Conservation (phyloP, 192 early-diverging fungal genomes). For the Martensiomyces pterosporus region DNA sequence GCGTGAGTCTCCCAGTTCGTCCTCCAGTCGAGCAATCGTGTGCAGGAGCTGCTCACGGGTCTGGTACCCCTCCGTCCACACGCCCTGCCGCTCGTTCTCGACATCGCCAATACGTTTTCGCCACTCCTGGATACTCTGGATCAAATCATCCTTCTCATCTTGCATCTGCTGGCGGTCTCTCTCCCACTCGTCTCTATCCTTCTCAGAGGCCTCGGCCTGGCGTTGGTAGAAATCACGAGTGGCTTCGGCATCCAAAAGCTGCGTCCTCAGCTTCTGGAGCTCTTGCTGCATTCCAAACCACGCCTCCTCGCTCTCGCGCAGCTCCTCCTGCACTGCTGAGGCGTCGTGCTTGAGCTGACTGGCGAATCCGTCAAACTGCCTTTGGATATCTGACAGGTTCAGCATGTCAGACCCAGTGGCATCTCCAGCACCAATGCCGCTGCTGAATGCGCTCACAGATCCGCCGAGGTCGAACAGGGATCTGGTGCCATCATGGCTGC, state of each 20-base stretch:
- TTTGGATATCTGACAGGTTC: constrained; percentile 21
- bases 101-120: constrained; percentile 34
- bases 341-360: constrained; percentile 32
- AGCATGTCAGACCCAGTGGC: neutral
- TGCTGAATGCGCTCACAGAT: too few species aligned
- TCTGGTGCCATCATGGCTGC: constrained; percentile 1
- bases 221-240: constrained; percentile 21
- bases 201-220: constrained; percentile 17
- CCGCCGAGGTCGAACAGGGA: neutral
- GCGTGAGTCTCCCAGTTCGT: constrained; percentile 11
- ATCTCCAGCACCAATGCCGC: neutral
- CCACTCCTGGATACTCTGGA: constrained; percentile 28
- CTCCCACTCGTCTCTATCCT: constrained; percentile 34
- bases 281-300: constrained; percentile 35
- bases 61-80: constrained; percentile 36
- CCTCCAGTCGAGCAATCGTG: constrained; percentile 25
- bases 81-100: constrained; percentile 39
- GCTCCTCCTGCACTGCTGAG: constrained; percentile 28
- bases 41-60: constrained; percentile 29
- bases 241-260: constrained; percentile 20
- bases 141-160: constrained; percentile 27
- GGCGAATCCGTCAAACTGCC: constrained; percentile 37
- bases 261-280: constrained; percentile 10
- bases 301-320: constrained; percentile 31
- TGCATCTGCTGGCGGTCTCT: constrained; percentile 31